phyloP scores from a whole-genome alignment of 768 basidiomycete genomes.

The Ephemerocybe angulata region DNA sequence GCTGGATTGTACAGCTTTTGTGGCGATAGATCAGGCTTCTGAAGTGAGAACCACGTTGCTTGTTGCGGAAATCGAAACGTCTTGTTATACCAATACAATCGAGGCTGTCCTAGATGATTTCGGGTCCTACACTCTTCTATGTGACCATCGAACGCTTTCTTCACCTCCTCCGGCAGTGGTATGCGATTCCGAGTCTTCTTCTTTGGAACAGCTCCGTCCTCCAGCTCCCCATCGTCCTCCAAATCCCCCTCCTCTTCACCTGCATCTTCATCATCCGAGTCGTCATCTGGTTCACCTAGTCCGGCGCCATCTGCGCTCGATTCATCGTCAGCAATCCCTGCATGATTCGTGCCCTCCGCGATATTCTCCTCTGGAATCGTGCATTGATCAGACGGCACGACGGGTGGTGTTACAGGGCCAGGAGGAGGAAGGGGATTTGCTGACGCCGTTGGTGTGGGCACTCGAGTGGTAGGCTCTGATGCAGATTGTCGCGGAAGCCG shows the following conservation, averaged over 20 bases:
- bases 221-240: too few species aligned
- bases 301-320: too few species aligned
- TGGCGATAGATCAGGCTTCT: not conserved
- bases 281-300: not conserved
- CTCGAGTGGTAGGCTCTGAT: too few species aligned
- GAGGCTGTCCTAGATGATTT: conserved; percentile 5
- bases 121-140: conserved; percentile 3
- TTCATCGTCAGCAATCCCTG: too few species aligned
- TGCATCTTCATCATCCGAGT: conserved; percentile 1
- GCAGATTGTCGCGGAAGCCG: too few species aligned
- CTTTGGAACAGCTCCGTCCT: not conserved
- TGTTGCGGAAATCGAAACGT: conserved; percentile 11
- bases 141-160: not conserved
- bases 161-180: conserved; percentile 5
- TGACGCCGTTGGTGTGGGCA: too few species aligned
- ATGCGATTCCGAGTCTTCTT: not conserved
- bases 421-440: too few species aligned
- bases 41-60: conserved; percentile 10
- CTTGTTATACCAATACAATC: conserved; percentile 6
- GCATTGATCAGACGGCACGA: too few species aligned
- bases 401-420: too few species aligned
- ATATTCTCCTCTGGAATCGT: too few species aligned
- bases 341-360: too few species aligned
- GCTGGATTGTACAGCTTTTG: not conserved
- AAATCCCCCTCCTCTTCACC: not conserved